A percentile compares a stretch with the other conserved stretches of the same genome.
These are phyloP conservation scores for Daldinia sp. DNA, from an alignment of 2,329 filamentous ascomycete genomes.

Conservation along the genomic window DNA sequence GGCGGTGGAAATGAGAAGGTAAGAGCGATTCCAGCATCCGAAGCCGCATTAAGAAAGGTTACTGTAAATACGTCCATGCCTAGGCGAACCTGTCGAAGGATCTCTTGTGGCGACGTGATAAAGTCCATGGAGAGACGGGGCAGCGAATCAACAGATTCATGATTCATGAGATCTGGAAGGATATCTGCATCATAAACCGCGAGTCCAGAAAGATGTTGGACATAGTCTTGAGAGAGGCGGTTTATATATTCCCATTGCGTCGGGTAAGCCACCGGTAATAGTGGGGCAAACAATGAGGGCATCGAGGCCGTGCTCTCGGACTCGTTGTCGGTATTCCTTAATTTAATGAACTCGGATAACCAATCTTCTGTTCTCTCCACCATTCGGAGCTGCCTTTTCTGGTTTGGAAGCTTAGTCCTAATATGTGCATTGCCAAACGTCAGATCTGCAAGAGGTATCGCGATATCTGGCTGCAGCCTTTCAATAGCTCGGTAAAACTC, in stretches of 20 bases:
- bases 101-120: slow-evolving; percentile 74
- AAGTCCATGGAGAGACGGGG: slow-evolving; percentile 79
- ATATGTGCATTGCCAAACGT: slow-evolving; percentile 59
- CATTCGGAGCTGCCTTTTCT: slow-evolving; percentile 85
- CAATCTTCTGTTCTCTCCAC: slow-evolving; percentile 86
- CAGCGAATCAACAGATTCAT: slow-evolving; percentile 67
- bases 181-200: slow-evolving; percentile 82
- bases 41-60: slow-evolving; percentile 78
- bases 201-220: slow-evolving; percentile 71
- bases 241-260: slow-evolving; percentile 85
- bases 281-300: slow-evolving; percentile 69
- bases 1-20: slow-evolving; percentile 78
- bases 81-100: slow-evolving; percentile 79
- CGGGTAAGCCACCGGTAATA: slow-evolving; percentile 80
- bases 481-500: slow-evolving; percentile 76
- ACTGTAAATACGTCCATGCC: slow-evolving; percentile 85
- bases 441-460: slow-evolving; percentile 82
- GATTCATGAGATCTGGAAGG: slow-evolving; percentile 72
- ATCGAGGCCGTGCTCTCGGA: slow-evolving; percentile 44
- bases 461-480: slow-evolving; percentile 81
- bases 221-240: slow-evolving; percentile 73
- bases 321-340: slow-evolving; percentile 53
- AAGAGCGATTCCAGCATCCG: slow-evolving; percentile 87
- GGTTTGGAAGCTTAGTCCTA: slow-evolving; percentile 59
- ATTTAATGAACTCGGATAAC: slow-evolving; percentile 75